Evolutionary conservation across 305 asterid genomes (phyloP), one percentile per base, ranked within the genome.

Genomic region (Coffea humblotiana): DNA sequence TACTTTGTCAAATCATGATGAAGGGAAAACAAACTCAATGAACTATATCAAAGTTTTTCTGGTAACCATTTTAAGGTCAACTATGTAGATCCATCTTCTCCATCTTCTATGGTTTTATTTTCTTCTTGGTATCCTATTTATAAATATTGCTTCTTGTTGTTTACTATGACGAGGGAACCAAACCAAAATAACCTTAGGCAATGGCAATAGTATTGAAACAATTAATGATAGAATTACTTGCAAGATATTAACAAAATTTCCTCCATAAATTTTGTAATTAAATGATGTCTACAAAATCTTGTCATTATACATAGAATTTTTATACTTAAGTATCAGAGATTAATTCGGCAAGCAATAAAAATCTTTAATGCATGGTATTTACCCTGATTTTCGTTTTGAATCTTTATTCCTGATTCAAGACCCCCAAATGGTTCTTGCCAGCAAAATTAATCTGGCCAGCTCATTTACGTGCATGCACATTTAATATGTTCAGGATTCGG

Each of bases 381-480:
- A 11, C 7, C 40, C 3, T 27, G 35, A 64, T 23, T 64, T 64
- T 2, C 27, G 18, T 64, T 12, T 29, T 1, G 8, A 13, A 8
- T 29, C 15, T 64, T 25, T 25, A 4, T 9, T 7, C 27, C 27
- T 4, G 7, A 18, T 58, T 58, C 25, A 23, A 19, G 25, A 7
- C 8, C 27, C 27, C 40, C n/a, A 25, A 64, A 25, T 27, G 6
- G 56, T 3, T 40, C 74, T 37, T 79, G 70, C 6, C 11, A 29
- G 29, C 78, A 77, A 69, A 64, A 15, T 49, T 72, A 64, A 71
- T 27, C 51, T 67, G 70, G 86, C 86, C 87, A 86, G 82, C 85
- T 86, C 85, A 79, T 47, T 75, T 82, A 82, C 91, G 88, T 86
- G 91, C 88, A 67, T 64, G 84, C 89, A 88, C 89, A 84, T 80